phyloP scores from a whole-genome alignment of 202 grass and related monocot species.

The Digitaria exilis region DNA sequence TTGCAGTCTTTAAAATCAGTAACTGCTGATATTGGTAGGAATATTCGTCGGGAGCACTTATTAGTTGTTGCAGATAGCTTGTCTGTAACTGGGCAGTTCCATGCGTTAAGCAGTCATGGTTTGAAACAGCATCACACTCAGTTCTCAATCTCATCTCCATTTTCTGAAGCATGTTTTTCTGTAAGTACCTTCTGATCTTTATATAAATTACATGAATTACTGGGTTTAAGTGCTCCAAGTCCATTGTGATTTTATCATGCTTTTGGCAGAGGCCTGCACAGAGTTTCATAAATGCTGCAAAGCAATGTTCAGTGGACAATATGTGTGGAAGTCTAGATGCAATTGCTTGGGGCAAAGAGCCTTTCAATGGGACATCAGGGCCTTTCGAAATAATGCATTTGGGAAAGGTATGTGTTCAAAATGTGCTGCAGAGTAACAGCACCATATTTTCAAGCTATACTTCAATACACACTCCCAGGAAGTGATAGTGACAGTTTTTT shows the following conservation, averaged over 20 bases:
- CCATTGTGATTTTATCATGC: constrained; percentile 33
- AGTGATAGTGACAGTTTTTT: not conserved
- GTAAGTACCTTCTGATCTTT: constrained; percentile 61
- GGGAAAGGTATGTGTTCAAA: constrained; percentile 56
- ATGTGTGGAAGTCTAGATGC: constrained; percentile 77
- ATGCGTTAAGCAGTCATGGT: constrained; percentile 73
- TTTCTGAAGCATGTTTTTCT: constrained; percentile 92
- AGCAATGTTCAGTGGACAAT: constrained; percentile 69
- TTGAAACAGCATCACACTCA: constrained; percentile 64
- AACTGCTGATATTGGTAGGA: constrained; percentile 69
- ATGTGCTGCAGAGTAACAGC: not conserved
- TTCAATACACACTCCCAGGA: not conserved
- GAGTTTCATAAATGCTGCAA: constrained; percentile 86
- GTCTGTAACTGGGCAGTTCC: constrained; percentile 81
- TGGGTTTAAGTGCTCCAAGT: constrained; percentile 1
- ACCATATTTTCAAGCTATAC: not conserved
- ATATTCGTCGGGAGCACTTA: constrained; percentile 67
- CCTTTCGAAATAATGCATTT: constrained; percentile 76
- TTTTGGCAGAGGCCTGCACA: constrained; percentile 74
- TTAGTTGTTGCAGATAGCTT: constrained; percentile 69
- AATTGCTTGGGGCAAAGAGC: constrained; percentile 88
- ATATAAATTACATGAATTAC: constrained; percentile 30
- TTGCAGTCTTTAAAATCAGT: constrained; percentile 74
- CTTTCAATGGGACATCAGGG: constrained; percentile 68
- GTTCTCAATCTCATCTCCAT: constrained; percentile 77